phyloP scores from a whole-genome alignment of 495 filamentous ascomycete genomes.

The Hypomontagnella submonticulosa region DNA sequence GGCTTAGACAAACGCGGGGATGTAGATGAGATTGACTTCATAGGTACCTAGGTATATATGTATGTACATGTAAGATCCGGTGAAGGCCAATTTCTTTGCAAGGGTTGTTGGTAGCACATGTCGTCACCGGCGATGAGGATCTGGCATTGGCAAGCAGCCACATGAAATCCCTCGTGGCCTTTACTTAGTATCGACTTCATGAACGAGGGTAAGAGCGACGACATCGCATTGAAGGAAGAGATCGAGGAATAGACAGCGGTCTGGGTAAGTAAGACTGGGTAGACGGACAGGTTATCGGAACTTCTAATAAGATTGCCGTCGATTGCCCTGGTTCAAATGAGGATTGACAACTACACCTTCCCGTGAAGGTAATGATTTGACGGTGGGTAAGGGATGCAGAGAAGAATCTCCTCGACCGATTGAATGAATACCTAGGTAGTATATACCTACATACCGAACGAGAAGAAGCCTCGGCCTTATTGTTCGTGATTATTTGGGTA shows the following conservation, averaged over 20 bases:
- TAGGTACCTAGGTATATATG: slow-evolving; percentile 2
- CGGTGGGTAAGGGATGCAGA: slow-evolving; percentile 22
- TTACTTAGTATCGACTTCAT: background rate
- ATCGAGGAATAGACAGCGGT: background rate
- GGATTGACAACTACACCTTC: slow-evolving; percentile 43
- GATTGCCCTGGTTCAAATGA: slow-evolving; percentile 36
- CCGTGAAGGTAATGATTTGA: slow-evolving; percentile 40
- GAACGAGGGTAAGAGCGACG: slow-evolving; percentile 6
- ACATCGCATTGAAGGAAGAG: slow-evolving; percentile 13
- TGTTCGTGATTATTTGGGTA: slow-evolving; percentile 15
- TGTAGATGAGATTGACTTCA: slow-evolving; percentile 1
- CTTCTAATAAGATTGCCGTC: slow-evolving; percentile 30
- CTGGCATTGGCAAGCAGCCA: slow-evolving; percentile 5
- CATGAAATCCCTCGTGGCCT: slow-evolving; percentile 26
- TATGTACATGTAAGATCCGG: slow-evolving; percentile 13
- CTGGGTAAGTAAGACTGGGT: slow-evolving; percentile 5
- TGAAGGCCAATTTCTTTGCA: slow-evolving; percentile 18
- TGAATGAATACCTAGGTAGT: slow-evolving; percentile 4
- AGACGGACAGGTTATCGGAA: slow-evolving; percentile 14
- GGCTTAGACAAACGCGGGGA: slow-evolving; percentile 25
- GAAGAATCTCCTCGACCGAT: slow-evolving; percentile 22
- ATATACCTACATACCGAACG: background rate
- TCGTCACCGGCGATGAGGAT: slow-evolving; percentile 33
- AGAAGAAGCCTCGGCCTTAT: slow-evolving; percentile 6
- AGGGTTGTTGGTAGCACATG: slow-evolving; percentile 19